phyloP scores from a whole-genome alignment of 345 rosid species.

The Murraya paniculata region DNA sequence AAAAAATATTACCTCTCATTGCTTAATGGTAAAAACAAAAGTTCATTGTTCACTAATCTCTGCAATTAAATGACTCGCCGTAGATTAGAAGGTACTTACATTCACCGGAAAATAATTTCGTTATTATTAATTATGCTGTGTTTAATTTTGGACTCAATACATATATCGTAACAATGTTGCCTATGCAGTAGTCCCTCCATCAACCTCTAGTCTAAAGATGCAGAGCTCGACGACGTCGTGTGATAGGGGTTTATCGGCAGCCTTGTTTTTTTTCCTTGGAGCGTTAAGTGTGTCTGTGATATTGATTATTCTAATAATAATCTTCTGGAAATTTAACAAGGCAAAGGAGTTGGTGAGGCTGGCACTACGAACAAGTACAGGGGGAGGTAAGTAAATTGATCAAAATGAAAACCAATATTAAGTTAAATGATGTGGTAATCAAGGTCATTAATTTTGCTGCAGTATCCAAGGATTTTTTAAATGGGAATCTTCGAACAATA shows the following conservation, averaged over 20 bases:
- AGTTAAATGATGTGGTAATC: background rate
- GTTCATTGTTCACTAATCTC: background rate
- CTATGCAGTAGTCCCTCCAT: constrained; percentile 19
- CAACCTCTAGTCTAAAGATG: constrained; percentile 6
- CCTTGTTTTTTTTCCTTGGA: constrained; percentile 35
- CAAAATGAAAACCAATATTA: background rate
- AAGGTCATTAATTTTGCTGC: background rate
- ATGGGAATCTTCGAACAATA: constrained; percentile 42
- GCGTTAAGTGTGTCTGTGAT: constrained; percentile 26
- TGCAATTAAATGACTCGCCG: constrained; percentile 3
- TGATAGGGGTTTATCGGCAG: constrained; percentile 10
- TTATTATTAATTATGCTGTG: too few relatives aligned
- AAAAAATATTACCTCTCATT: background rate
- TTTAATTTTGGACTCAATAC: background rate
- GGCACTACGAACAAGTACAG: background rate
- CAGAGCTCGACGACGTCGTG: constrained; percentile 10
- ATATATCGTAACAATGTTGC: background rate
- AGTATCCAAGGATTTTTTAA: constrained; percentile 38
- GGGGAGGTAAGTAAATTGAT: constrained; percentile 17
- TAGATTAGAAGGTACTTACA: constrained; percentile 4
- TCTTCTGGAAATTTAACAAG: constrained; percentile 27
- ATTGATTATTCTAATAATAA: constrained; percentile 26
- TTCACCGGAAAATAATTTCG: background rate
- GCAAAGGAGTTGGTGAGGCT: constrained; percentile 19
- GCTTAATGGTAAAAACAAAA: background rate